Evolutionary conservation across 306 rosid genomes (phyloP).

Genomic region (Acacia acuminata): DNA sequence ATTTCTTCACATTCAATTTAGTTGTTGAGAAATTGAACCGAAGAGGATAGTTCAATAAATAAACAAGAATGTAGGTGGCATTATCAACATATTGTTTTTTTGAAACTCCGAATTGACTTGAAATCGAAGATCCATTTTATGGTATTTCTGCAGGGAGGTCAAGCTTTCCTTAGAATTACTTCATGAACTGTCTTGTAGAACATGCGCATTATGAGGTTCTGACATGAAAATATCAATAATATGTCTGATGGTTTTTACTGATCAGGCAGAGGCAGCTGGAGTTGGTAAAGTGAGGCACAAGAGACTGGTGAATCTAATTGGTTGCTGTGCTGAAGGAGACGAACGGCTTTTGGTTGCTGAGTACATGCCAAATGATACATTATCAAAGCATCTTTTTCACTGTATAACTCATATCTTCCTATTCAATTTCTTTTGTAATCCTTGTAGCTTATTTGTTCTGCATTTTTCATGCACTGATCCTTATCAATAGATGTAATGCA

Average conservation of each 20-base stretch:
- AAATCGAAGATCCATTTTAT: not conserved
- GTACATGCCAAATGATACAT: conserved; percentile 79
- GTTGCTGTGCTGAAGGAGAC: conserved; percentile 83
- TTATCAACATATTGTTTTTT: not conserved
- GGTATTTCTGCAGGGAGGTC: not conserved
- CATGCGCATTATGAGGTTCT: conserved; percentile 16
- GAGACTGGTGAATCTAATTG: conserved; percentile 78
- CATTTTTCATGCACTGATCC: conserved; percentile 13
- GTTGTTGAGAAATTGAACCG: not conserved
- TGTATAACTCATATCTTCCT: conserved; percentile 47
- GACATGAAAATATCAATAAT: not conserved
- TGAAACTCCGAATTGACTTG: not conserved
- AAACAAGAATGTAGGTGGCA: not conserved
- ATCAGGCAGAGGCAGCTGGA: conserved; percentile 80
- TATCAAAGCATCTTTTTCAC: conserved; percentile 84
- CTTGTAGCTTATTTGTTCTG: conserved; percentile 21
- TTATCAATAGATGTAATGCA: not conserved
- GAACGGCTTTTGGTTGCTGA: conserved; percentile 86
- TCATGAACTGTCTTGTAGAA: conserved; percentile 2
- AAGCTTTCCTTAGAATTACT: not conserved
- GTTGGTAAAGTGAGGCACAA: conserved; percentile 84
- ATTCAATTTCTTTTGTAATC: not conserved
- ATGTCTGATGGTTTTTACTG: conserved; percentile 30
- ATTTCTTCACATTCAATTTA: not conserved
- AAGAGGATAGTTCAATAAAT: conserved; percentile 20